phyloP scores from a whole-genome alignment of 2,329 filamentous ascomycete genomes.

The Microcera coccophila region DNA sequence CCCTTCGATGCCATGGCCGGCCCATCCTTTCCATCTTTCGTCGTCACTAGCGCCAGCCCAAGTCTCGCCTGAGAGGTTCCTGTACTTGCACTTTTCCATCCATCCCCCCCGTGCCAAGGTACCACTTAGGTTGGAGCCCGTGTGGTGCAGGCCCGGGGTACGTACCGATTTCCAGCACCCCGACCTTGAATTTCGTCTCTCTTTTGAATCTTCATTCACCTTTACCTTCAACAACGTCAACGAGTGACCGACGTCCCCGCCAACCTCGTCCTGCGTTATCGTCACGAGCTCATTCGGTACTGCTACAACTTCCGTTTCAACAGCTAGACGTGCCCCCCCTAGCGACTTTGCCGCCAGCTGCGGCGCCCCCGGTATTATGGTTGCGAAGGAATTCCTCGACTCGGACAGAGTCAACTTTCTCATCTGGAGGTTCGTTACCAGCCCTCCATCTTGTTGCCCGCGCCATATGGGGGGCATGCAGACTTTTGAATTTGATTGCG shows the following conservation, averaged over 20 bases:
- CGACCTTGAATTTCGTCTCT: constrained; percentile 34
- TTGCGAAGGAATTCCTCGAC: constrained; percentile 58
- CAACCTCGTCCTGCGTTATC: constrained; percentile 16
- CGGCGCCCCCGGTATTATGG: constrained; percentile 42
- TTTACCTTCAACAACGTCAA: constrained; percentile 19
- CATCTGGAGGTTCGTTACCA: constrained; percentile 61
- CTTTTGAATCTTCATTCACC: constrained; percentile 33
- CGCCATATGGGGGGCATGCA: background rate
- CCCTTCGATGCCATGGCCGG: constrained; percentile 6
- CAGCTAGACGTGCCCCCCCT: constrained; percentile 16
- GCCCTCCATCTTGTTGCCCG: constrained; percentile 24
- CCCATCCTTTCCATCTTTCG: constrained; percentile 19
- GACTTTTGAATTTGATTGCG: background rate
- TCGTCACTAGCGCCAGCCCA: constrained; percentile 22
- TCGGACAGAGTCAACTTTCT: constrained; percentile 67
- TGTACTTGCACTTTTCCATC: constrained; percentile 2
- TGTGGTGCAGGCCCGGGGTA: constrained; percentile 14
- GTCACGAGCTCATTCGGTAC: constrained; percentile 16
- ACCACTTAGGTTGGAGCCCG: background rate
- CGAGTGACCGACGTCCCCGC: constrained; percentile 15
- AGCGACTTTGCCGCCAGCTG: constrained; percentile 31
- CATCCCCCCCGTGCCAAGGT: too few relatives aligned
- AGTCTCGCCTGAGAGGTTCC: constrained; percentile 13
- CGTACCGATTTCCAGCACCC: constrained; percentile 28
- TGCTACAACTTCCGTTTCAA: constrained; percentile 9